phyloP scores from a whole-genome alignment of 352 stramenopile genomes.

The Phytopythium delawarense region DNA sequence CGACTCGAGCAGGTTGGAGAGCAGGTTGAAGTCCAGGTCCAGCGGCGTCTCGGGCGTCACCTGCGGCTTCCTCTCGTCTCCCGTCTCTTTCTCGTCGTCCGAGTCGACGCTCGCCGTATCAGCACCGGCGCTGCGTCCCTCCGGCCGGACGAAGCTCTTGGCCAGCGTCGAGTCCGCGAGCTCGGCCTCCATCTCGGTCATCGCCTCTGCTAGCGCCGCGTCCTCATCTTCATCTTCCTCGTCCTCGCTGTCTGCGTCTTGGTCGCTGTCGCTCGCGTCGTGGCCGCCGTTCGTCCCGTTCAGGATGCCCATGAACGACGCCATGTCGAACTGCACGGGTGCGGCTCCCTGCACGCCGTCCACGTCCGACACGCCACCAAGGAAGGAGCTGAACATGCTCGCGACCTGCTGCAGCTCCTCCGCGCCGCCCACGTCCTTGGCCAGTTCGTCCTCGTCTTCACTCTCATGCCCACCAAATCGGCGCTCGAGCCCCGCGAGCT shows the following conservation, averaged over 20 bases:
- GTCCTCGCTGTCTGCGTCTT: constrained; percentile 24
- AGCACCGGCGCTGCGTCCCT: constrained; percentile 6
- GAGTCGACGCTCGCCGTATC: constrained; percentile 5
- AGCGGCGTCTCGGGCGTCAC: constrained; percentile 38
- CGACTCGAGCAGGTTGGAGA: constrained; percentile 80
- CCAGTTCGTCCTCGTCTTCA: constrained; percentile 13
- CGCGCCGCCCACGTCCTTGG: constrained; percentile 25
- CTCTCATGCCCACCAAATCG: neutral
- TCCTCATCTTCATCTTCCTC: constrained; percentile 31
- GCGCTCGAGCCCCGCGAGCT: constrained; percentile 30
- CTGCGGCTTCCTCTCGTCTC: neutral
- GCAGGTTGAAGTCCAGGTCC: constrained; percentile 79
- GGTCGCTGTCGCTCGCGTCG: constrained; percentile 12
- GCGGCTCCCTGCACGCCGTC: constrained; percentile 59
- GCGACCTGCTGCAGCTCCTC: constrained; percentile 70
- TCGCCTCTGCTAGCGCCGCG: constrained; percentile 40
- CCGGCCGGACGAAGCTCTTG: constrained; percentile 49
- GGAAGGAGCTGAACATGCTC: constrained; percentile 73
- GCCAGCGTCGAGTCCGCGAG: constrained; percentile 43
- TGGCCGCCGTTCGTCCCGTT: constrained; percentile 16
- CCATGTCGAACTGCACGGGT: constrained; percentile 65
- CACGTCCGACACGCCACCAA: constrained; percentile 51
- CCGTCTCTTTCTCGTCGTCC: constrained; percentile 11
- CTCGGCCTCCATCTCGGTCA: constrained; percentile 78
- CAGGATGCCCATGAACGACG: constrained; percentile 64